Conservation (phyloP, 805 yeast species). For the Ogataea corticis region DNA sequence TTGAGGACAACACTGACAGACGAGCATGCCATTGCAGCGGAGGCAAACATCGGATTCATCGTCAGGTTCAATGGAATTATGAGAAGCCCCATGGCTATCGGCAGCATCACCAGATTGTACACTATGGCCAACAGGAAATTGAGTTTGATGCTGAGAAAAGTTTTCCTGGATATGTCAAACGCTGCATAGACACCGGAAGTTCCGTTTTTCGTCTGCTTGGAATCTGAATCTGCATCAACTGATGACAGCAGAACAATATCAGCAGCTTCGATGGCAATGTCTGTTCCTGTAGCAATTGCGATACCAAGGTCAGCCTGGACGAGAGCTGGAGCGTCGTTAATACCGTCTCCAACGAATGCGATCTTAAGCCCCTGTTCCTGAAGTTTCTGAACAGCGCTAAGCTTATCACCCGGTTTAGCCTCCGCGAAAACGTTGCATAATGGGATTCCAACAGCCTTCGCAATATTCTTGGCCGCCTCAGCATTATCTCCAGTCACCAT, state of each 20-base stretch:
- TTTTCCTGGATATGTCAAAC: conserved; percentile 64
- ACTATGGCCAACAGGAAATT: conserved; percentile 87
- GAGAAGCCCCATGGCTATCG: conserved; percentile 92
- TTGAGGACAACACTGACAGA: conserved; percentile 85
- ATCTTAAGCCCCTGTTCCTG: conserved; percentile 51
- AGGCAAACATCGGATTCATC: conserved; percentile 86
- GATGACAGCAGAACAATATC: conserved; percentile 75
- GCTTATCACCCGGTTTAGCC: conserved; percentile 76
- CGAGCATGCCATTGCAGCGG: conserved; percentile 90
- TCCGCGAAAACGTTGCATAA: conserved; percentile 67
- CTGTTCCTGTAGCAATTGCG: conserved; percentile 91
- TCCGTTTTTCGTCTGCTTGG: conserved; percentile 25
- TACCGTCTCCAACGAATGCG: conserved; percentile 96
- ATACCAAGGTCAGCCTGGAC: conserved; percentile 87
- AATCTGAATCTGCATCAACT: conserved; percentile 5
- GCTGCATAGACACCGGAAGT: conserved; percentile 59
- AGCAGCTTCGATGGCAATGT: conserved; percentile 96
- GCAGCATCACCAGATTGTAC: conserved; percentile 83
- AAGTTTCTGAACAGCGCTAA: conserved; percentile 59
- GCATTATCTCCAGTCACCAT: conserved; percentile 88
- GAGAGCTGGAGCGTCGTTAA: conserved; percentile 96
- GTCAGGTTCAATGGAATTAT: conserved; percentile 71
- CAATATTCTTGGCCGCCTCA: conserved; percentile 63
- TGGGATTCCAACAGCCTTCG: conserved; percentile 66
- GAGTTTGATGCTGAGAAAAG: conserved; percentile 71